Conservation (phyloP, 2,329 filamentous ascomycete species). For the Aspergillus phoenicis region DNA sequence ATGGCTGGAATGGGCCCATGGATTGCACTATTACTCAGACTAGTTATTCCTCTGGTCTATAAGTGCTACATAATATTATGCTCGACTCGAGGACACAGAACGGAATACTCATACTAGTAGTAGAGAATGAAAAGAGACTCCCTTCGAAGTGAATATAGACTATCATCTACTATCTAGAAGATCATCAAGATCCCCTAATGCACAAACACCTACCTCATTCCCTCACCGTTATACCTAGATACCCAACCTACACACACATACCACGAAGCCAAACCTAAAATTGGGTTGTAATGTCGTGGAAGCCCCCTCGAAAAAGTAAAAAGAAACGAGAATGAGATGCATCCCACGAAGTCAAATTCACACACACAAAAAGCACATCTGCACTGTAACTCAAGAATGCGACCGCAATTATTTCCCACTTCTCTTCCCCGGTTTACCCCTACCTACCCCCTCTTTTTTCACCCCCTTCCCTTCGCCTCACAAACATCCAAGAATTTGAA, state of each 20-base stretch:
- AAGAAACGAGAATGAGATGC: neutral
- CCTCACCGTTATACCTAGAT: too few species aligned
- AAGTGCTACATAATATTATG: too few species aligned
- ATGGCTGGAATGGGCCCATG: neutral
- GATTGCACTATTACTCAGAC: neutral
- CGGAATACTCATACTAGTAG: too few species aligned
- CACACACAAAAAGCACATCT: neutral
- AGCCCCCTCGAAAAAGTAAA: conserved; percentile 4
- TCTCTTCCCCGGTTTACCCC: neutral
- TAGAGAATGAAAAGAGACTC: too few species aligned
- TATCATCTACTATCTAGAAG: too few species aligned
- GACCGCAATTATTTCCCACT: neutral
- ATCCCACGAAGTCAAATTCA: neutral
- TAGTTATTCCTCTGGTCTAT: neutral
- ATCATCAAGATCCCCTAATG: too few species aligned
- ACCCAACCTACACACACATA: neutral
- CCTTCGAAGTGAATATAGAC: too few species aligned
- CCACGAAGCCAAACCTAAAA: too few species aligned
- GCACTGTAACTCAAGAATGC: conserved; percentile 3
- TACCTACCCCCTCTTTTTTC: neutral
- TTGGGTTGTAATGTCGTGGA: conserved; percentile 2
- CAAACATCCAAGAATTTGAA: too few species aligned
- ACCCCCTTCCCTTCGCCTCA: too few species aligned
- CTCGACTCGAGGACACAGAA: too few species aligned
- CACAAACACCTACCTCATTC: too few species aligned